phyloP scores from a whole-genome alignment of 108 stramenopile genomes.

The Skeletonema marinoi region DNA sequence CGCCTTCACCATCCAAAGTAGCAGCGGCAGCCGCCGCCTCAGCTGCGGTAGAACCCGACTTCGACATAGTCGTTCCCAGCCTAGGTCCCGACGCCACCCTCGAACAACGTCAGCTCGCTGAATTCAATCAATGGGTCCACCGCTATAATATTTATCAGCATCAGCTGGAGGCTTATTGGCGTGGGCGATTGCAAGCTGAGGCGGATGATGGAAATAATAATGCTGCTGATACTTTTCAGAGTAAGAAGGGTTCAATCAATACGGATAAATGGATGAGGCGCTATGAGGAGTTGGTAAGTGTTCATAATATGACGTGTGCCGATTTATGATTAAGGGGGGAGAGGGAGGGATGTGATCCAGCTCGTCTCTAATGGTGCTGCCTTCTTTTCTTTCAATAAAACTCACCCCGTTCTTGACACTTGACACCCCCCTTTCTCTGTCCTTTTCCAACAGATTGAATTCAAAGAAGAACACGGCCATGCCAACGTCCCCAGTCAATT shows the following conservation, averaged over 20 bases:
- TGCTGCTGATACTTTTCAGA: background rate
- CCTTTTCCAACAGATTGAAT: background rate
- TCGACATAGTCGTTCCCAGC: background rate
- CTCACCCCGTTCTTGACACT: background rate
- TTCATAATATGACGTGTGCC: background rate
- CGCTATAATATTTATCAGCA: constrained; percentile 19
- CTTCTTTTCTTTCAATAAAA: background rate
- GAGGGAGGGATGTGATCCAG: background rate
- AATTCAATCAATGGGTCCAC: constrained; percentile 30
- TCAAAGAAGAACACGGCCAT: constrained; percentile 19
- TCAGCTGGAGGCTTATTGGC: constrained; percentile 19
- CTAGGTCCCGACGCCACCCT: background rate
- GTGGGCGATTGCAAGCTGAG: background rate
- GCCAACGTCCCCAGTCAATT: constrained; percentile 8
- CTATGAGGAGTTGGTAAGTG: constrained; percentile 13
- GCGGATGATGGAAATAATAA: background rate
- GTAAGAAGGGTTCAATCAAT: background rate
- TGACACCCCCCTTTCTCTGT: background rate
- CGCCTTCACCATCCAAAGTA: background rate
- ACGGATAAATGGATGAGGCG: background rate
- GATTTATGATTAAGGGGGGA: background rate
- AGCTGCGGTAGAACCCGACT: background rate
- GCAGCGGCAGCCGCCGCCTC: background rate
- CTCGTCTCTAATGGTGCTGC: no score
- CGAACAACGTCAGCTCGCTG: constrained; percentile 16